Evolutionary conservation across 352 stramenopile species (phyloP).

Genomic region (Pythium monospermum): DNA sequence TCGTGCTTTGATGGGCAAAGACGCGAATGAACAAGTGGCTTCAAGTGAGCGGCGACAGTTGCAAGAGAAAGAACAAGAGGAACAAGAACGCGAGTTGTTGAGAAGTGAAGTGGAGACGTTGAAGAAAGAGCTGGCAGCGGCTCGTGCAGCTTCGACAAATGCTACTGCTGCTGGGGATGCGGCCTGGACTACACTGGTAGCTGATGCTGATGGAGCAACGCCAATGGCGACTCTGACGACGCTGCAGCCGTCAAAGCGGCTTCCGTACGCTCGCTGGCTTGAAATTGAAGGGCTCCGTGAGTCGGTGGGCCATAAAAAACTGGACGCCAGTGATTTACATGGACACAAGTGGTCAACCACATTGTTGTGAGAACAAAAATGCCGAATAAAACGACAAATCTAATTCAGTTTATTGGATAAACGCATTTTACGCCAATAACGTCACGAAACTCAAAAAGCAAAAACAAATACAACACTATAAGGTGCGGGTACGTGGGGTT

Average conservation of each 20-base stretch:
- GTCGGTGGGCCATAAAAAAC: conserved; percentile 42
- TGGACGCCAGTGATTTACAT: conserved; percentile 36
- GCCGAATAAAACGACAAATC: too few species aligned
- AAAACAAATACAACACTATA: too few species aligned
- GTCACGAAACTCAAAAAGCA: too few species aligned
- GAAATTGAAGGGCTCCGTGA: conserved; percentile 80
- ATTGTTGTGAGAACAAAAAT: neutral
- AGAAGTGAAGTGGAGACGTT: conserved; percentile 21
- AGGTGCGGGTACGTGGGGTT: too few species aligned
- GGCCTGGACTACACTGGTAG: neutral
- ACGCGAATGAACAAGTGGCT: neutral
- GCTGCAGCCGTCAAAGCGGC: conserved; percentile 43
- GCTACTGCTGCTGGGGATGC: conserved; percentile 3
- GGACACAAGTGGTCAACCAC: conserved; percentile 3
- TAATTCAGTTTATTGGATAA: too few species aligned
- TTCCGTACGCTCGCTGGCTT: conserved; percentile 76
- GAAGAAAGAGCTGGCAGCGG: conserved; percentile 1
- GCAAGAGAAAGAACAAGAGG: conserved; percentile 7
- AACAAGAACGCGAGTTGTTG: conserved; percentile 7
- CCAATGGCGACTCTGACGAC: conserved; percentile 20
- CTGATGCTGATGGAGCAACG: conserved; percentile 1
- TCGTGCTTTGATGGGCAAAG: neutral
- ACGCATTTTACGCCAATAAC: too few species aligned
- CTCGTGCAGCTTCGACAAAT: conserved; percentile 1
- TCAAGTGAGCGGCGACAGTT: neutral